phyloP scores from a whole-genome alignment of 768 basidiomycete species.

The Galerina sulciceps region DNA sequence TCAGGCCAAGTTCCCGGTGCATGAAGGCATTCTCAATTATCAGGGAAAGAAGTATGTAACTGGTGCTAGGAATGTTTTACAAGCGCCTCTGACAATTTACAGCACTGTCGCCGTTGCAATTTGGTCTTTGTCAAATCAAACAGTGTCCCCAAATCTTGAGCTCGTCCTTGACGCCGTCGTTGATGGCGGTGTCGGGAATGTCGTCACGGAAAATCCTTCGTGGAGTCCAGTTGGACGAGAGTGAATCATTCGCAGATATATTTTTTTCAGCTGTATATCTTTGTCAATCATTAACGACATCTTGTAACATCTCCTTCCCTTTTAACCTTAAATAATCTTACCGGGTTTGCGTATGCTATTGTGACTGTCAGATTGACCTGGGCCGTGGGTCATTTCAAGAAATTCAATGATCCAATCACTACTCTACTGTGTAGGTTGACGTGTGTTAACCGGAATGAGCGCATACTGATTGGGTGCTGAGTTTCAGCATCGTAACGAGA shows the following conservation, averaged over 20 bases:
- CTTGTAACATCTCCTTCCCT: too few species aligned
- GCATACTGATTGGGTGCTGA: too few species aligned
- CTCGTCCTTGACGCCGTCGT: conserved; percentile 58
- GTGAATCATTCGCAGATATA: not conserved
- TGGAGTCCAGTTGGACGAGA: conserved; percentile 45
- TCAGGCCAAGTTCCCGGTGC: conserved; percentile 82
- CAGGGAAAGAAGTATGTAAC: conserved; percentile 65
- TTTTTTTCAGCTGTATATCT: too few species aligned
- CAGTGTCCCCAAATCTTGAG: conserved; percentile 53
- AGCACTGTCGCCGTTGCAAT: conserved; percentile 67
- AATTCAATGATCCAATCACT: too few species aligned
- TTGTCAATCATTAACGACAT: too few species aligned
- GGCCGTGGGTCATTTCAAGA: too few species aligned
- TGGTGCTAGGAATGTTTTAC: not conserved
- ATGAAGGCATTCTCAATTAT: conserved; percentile 78
- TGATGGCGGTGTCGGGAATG: conserved; percentile 67
- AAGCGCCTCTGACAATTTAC: not conserved
- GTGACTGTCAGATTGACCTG: too few species aligned
- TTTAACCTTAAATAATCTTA: too few species aligned
- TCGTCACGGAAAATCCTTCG: conserved; percentile 58
- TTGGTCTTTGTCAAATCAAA: conserved; percentile 62
- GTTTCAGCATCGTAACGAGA: too few species aligned
- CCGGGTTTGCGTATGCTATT: too few species aligned
- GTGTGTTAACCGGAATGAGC: too few species aligned
- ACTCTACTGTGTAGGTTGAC: too few species aligned